A percentile compares a stretch with the other conserved stretches of the same genome.
Conservation (phyloP, 2,329 filamentous ascomycete species). For the Aulographum hederae region DNA sequence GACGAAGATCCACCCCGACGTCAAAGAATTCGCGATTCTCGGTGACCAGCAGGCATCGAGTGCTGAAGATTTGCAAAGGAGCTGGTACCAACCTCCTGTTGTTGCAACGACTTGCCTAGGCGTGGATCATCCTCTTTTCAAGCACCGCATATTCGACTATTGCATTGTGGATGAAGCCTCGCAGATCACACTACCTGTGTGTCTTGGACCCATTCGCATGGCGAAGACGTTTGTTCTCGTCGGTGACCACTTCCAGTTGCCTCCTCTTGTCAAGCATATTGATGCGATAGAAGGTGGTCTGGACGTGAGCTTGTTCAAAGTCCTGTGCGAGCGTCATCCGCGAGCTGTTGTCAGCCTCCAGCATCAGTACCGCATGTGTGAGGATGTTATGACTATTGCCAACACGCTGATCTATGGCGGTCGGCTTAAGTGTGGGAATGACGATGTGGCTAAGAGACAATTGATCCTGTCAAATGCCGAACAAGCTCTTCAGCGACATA, state of each 20-base stretch:
- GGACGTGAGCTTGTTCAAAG: constrained; percentile 85
- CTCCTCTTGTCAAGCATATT: constrained; percentile 84
- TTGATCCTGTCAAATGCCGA: too few relatives aligned
- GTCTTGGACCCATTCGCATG: constrained; percentile 83
- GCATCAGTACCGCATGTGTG: constrained; percentile 96
- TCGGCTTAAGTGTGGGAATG: constrained; percentile 71
- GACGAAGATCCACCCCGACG: constrained; percentile 74
- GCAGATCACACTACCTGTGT: constrained; percentile 91
- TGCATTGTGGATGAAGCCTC: constrained; percentile 98
- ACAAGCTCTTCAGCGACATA: constrained; percentile 34
- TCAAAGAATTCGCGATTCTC: constrained; percentile 68
- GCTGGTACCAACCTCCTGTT: constrained; percentile 72
- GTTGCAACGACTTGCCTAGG: constrained; percentile 92
- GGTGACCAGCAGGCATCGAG: constrained; percentile 54
- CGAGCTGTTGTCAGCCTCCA: constrained; percentile 77
- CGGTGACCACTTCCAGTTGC: constrained; percentile 90
- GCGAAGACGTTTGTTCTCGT: constrained; percentile 86
- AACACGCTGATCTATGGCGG: constrained; percentile 91
- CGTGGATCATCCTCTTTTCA: constrained; percentile 77
- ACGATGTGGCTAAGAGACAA: constrained; percentile 49
- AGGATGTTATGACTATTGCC: constrained; percentile 86
- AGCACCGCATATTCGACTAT: constrained; percentile 81
- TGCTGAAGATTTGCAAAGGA: constrained; percentile 66
- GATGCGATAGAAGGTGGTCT: constrained; percentile 71
- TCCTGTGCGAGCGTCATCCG: constrained; percentile 77